Evolutionary conservation across 1,284 basidiomycete species (phyloP), one percentile per base, ranked within the genome.

Genomic region (Apiotrichum sp.): DNA sequence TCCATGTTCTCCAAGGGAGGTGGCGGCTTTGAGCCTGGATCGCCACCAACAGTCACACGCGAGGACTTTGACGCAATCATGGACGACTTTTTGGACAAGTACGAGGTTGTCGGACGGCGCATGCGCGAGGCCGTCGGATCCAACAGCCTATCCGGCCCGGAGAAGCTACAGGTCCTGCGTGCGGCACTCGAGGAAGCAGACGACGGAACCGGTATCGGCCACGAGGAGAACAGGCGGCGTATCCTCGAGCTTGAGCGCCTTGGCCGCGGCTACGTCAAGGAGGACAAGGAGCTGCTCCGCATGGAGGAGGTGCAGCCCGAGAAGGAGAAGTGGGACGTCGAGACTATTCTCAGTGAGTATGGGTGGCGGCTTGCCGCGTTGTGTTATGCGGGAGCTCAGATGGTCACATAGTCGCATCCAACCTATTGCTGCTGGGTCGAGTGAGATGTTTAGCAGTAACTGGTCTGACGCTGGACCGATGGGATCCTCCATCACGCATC

Each of bases 71-170:
- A 89, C 50, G 78, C 80, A 0, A 91, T 98, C 80, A 85, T 98
- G 80, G 86, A 95, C 73, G 91, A 97, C 67, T 98, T 98, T 73
- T 79, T 98, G 56, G 85, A 88, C 52, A 88, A 90, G 65, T 97
- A 90, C 69, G 95, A 98, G 71, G 83, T 93, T 31, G 89, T 92
- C 29, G 88, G 91, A 34, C 76, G 78, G 52, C 90, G 89, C 70
- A 83, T 95, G 79, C 85, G 84, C 59, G 87, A 82, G 14, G 83
- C 83, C 58, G 82, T 90, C 41, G 80, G 81, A 29, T 64, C 62
- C 13, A 71, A 70, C 1, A 86, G 86, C 1, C 83, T 86, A 41
- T 86, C 82, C 0, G 85, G 85, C 4, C 77, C 82, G 14, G 86
- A 88, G 57, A 93, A 95, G 70, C 79, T 96, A 9, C 84, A 86